Evolutionary conservation across 73 alveolate species (phyloP), one percentile per base, ranked within the genome.

Genomic region (Blepharisma stoltei): DNA sequence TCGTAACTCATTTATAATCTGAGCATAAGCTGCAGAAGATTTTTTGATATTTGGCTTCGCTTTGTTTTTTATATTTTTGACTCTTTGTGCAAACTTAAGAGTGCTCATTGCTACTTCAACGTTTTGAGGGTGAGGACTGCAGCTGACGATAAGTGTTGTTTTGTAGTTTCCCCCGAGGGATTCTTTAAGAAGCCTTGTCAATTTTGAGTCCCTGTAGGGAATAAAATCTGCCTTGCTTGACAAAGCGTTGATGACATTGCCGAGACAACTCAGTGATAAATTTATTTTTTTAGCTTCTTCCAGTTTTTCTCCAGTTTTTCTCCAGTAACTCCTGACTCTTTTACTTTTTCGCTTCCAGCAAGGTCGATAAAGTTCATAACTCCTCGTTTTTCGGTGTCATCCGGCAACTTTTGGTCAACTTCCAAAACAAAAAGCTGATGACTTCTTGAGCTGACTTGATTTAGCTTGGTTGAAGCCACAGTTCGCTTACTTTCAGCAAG

Each of bases 31-130:
- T 41, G 78, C 91, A 32, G 85, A 78, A 21, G 88, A 77, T 38
- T 79, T 49, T 41, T 84, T 87, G 71, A 87, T 83, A 54, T 87
- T 87, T 20, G 83, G 45, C 54, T 37, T 83, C 8, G 80, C 91
- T 41, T 78, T 87, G 67, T 87, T 87, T 69, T 87, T 45, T 25
- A 87, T 87, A 45, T 78, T 73, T 83, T 88, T 88, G 7, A 97
- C 98, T 78, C 97, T 91, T 76, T 94, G 92, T n/a, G 98, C 98
- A 78, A 94, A 94, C 80, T 94, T 92, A 6, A 94, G 71, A 6
- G 98, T 91, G 71, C 83, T 80, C 20, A 93, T 84, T 44, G 96
- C 76, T 71, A 92, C 98, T 73, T 94, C 98, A 23, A 79, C 65
- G 70, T 90, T 85, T 25, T 90, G 87, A 0, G 89, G 77, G n/a